A percentile compares a stretch with the other conserved stretches of the same genome.
These are phyloP conservation scores for Coniochaeta prunicola DNA, from an alignment of 2,329 filamentous ascomycete species.

Conservation along the genomic window DNA sequence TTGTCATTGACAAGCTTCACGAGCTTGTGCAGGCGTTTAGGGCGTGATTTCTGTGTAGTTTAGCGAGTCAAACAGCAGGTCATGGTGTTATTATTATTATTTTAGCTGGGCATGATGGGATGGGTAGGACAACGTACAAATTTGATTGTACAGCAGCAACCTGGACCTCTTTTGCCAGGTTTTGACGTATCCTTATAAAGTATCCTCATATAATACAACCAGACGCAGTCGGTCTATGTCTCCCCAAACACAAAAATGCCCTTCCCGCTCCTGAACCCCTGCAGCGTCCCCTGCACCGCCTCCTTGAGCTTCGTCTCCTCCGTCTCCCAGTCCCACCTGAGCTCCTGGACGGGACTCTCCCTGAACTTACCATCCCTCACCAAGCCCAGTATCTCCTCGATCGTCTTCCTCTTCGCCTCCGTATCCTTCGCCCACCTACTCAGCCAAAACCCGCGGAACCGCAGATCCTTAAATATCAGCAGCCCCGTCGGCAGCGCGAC, in stretches of 20 bases:
- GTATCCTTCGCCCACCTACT: slow-evolving; percentile 81
- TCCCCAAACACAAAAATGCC: slow-evolving; percentile 77
- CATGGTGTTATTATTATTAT: too few relatives aligned
- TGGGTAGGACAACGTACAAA: too few relatives aligned
- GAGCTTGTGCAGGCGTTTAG: slow-evolving; percentile 88
- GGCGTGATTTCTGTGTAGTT: slow-evolving; percentile 36
- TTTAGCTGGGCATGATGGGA: background rate
- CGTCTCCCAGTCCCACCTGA: slow-evolving; percentile 79
- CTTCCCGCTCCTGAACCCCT: slow-evolving; percentile 82
- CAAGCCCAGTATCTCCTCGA: slow-evolving; percentile 76
- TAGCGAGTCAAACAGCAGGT: background rate
- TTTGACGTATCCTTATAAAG: too few relatives aligned
- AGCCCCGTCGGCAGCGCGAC: slow-evolving; percentile 73
- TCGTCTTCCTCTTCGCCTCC: slow-evolving; percentile 66
- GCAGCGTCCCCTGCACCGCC: slow-evolving; percentile 75
- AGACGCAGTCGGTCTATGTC: slow-evolving; percentile 30
- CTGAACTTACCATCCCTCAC: slow-evolving; percentile 70
- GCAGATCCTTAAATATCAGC: slow-evolving; percentile 88
- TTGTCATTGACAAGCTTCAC: slow-evolving; percentile 91
- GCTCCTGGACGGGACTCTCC: slow-evolving; percentile 74
- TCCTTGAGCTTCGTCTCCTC: slow-evolving; percentile 59
- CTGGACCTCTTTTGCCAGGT: too few relatives aligned
- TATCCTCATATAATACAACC: background rate
- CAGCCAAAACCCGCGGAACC: slow-evolving; percentile 92
- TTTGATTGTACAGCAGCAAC: too few relatives aligned